These are phyloP conservation scores for Vitis hybrid DNA, from an alignment of 177 flowering plant genomes.

Conservation along the genomic window DNA sequence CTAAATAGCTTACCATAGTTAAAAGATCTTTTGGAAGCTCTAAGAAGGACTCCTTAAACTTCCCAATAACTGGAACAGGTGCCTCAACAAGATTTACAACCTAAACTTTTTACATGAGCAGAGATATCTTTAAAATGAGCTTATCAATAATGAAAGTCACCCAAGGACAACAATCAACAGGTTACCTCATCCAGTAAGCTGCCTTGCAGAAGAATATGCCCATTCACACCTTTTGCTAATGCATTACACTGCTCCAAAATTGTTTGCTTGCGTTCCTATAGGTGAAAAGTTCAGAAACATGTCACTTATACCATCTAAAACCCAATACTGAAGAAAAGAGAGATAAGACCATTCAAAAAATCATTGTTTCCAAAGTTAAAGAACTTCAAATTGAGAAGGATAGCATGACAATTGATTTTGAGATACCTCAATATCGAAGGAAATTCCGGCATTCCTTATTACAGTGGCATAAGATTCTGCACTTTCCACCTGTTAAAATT, in stretches of 20 bases:
- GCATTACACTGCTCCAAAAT: constrained; percentile 52
- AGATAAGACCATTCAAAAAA: background rate
- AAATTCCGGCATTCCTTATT: constrained; percentile 68
- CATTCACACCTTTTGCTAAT: constrained; percentile 68
- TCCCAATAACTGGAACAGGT: constrained; percentile 85
- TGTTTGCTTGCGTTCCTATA: constrained; percentile 68
- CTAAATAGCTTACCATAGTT: constrained; percentile 56
- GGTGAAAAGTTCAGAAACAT: constrained; percentile 4
- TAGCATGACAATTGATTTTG: background rate
- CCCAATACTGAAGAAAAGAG: background rate
- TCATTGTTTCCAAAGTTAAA: background rate
- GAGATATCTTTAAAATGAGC: background rate
- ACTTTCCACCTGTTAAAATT: constrained; percentile 50
- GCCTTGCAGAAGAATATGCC: constrained; percentile 41
- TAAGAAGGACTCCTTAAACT: constrained; percentile 76
- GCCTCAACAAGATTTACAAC: constrained; percentile 96
- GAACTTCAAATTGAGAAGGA: background rate
- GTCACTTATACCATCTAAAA: background rate
- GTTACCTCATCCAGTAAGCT: constrained; percentile 78
- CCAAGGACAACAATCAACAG: background rate
- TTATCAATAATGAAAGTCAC: background rate
- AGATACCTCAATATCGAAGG: constrained; percentile 67
- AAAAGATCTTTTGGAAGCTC: constrained; percentile 86
- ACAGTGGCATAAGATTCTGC: constrained; percentile 66
- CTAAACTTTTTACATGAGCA: constrained; percentile 29